A percentile compares a stretch with the other conserved stretches of the same genome.
These are phyloP conservation scores for Kuraishia hungarica DNA, from an alignment of 805 yeast species.

Conservation along the genomic window DNA sequence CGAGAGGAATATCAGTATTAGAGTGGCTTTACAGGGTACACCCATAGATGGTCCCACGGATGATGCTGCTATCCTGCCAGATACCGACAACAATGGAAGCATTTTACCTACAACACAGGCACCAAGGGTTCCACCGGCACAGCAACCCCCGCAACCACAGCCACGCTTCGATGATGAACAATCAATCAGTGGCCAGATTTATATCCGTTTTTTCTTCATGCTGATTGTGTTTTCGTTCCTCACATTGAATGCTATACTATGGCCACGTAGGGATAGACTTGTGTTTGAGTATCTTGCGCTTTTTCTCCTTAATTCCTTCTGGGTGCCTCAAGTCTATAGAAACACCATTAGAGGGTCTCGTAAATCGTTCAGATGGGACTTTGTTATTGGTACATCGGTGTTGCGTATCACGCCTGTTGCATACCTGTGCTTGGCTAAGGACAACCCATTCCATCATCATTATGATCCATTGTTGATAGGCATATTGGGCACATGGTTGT, in stretches of 20 bases:
- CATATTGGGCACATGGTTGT: slow-evolving; percentile 44
- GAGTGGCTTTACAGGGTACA: slow-evolving; percentile 59
- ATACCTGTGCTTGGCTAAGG: slow-evolving; percentile 44
- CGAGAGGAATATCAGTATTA: slow-evolving; percentile 57
- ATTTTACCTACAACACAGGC: slow-evolving; percentile 11
- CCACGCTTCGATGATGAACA: slow-evolving; percentile 38
- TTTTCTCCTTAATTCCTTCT: slow-evolving; percentile 54
- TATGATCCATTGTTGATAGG: slow-evolving; percentile 42
- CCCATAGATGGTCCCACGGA: slow-evolving; percentile 27
- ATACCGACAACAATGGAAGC: slow-evolving; percentile 6
- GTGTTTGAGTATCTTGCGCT: slow-evolving; percentile 50
- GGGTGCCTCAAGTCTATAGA: slow-evolving; percentile 86
- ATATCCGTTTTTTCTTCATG: slow-evolving; percentile 46
- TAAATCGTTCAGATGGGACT: slow-evolving; percentile 64
- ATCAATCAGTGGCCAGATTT: slow-evolving; percentile 46
- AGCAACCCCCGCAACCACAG: slow-evolving; percentile 13
- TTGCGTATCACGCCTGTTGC: slow-evolving; percentile 56
- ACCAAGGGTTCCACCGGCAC: slow-evolving; percentile 13
- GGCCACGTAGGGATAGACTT: slow-evolving; percentile 52
- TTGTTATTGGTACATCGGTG: slow-evolving; percentile 58
- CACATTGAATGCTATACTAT: slow-evolving; percentile 44
- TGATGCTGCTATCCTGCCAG: slow-evolving; percentile 4
- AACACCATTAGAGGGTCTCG: slow-evolving; percentile 65
- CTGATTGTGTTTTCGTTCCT: slow-evolving; percentile 48
- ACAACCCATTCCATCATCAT: slow-evolving; percentile 67